phyloP scores from a whole-genome alignment of 352 stramenopile species.

The Phytophthora cactorum region DNA sequence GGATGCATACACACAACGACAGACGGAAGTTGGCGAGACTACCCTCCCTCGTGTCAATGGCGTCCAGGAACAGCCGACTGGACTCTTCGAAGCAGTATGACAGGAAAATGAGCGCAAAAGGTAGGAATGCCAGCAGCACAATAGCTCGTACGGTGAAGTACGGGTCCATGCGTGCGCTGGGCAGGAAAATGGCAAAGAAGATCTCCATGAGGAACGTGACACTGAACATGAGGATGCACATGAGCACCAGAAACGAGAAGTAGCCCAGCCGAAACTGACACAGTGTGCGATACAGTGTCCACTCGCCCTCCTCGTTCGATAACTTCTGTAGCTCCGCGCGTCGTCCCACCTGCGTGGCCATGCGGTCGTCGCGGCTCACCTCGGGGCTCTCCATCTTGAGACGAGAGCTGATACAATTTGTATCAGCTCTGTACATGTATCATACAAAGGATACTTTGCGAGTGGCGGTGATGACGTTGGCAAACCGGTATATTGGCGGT shows the following conservation, averaged over 20 bases:
- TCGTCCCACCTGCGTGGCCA: slow-evolving; percentile 62
- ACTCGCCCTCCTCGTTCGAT: slow-evolving; percentile 60
- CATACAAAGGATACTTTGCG: neutral
- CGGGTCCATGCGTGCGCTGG: slow-evolving; percentile 70
- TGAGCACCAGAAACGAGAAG: slow-evolving; percentile 89
- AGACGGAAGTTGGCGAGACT: slow-evolving; percentile 86
- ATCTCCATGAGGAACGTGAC: slow-evolving; percentile 91
- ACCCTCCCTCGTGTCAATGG: slow-evolving; percentile 86
- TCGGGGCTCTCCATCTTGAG: slow-evolving; percentile 21
- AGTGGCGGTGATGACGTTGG: slow-evolving; percentile 9
- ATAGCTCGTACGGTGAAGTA: slow-evolving; percentile 79
- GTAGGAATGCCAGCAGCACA: slow-evolving; percentile 69
- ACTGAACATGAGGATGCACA: slow-evolving; percentile 92
- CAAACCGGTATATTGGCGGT: slow-evolving; percentile 9
- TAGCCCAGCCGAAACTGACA: slow-evolving; percentile 90
- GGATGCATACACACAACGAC: slow-evolving; percentile 82
- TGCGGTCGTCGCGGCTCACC: slow-evolving; percentile 49
- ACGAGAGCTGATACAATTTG: slow-evolving; percentile 11
- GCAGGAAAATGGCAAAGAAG: slow-evolving; percentile 91
- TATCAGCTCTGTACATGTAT: too few relatives aligned
- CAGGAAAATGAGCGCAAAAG: slow-evolving; percentile 82
- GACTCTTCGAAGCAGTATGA: slow-evolving; percentile 90
- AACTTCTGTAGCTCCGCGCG: slow-evolving; percentile 79
- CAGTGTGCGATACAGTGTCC: slow-evolving; percentile 77
- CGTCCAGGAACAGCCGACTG: slow-evolving; percentile 80